Evolutionary conservation across 2,329 filamentous ascomycete species (phyloP), one percentile per base, ranked within the genome.

Genomic region (Dactylonectria estremocensis): DNA sequence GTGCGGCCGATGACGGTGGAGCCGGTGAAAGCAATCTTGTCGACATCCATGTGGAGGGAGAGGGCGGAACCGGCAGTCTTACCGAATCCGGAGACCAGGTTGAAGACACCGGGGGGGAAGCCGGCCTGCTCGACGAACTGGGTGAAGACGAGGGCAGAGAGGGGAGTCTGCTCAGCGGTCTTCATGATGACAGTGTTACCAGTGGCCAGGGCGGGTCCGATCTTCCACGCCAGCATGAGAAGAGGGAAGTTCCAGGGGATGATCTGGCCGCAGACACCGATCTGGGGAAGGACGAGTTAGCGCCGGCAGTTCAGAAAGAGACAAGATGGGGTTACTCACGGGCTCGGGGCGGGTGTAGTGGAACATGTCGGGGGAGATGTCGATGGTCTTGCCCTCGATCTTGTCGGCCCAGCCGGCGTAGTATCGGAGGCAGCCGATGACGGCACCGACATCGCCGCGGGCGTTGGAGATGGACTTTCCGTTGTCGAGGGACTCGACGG

Each of bases 241-340:
- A 95, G 84, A 8, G 93, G 93, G 84, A 94, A 95, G 86, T 95
- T 95, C 93, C 93, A 95, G 69, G 93, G 93, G 76, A 96, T 95
- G 78, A 95, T 95, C 82, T 96, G 93, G 77, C 91, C 94, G 81
- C 93, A 95, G 67, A 95, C 92, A 81, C 92, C 92, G 71, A 93
- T 85, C 79, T 82, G 53, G 52, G 45, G 31, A 37, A 57, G 7
- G 28, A 2, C 7, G 28, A 52, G 57, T 76, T 70, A 74, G 68
- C 60, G 37, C 33, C 13, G 14, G 43, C 16, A 66, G 33, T 45
- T 54, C 20, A n/a, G 33, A 2, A 20, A 28, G 6, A 13, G 16
- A 14, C 11, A 54, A 28, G n/a, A 33, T 45, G 10, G 57, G 46
- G 31, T 45, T 20, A 82, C 86, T 75, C 79, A 89, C 85, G 10